Evolutionary conservation across 805 yeast genomes (phyloP).

Genomic region (Blastobotrys parvus): DNA sequence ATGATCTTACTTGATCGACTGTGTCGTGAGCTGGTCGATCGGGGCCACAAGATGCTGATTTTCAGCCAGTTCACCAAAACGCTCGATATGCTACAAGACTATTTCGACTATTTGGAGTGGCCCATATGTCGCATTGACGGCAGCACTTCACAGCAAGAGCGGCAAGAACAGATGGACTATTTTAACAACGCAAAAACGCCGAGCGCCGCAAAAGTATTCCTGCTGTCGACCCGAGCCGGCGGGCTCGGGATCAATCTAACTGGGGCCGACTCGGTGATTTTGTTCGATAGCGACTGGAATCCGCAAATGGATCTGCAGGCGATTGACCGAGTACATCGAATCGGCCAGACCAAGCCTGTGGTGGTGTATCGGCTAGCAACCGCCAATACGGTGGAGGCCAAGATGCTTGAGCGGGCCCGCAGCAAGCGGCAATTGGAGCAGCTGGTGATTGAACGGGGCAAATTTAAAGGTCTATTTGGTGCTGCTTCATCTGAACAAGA

Average conservation of each 20-base stretch:
- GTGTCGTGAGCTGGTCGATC: constrained; percentile 38
- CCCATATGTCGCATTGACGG: constrained; percentile 68
- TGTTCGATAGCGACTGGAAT: constrained; percentile 94
- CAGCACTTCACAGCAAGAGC: constrained; percentile 49
- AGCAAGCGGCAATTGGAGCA: constrained; percentile 72
- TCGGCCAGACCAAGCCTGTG: constrained; percentile 84
- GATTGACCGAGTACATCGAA: constrained; percentile 89
- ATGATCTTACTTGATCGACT: constrained; percentile 61
- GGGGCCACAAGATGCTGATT: constrained; percentile 63
- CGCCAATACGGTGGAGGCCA: constrained; percentile 74
- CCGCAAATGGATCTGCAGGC: constrained; percentile 97
- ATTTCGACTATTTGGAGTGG: constrained; percentile 45
- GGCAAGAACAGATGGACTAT: constrained; percentile 52
- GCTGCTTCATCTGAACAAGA: constrained; percentile 1
- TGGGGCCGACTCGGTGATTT: constrained; percentile 80
- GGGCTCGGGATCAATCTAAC: constrained; percentile 85
- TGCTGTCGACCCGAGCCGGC: constrained; percentile 88
- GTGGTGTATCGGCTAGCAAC: constrained; percentile 71
- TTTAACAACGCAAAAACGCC: constrained; percentile 38
- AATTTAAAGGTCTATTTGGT: constrained; percentile 24
- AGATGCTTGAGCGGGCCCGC: constrained; percentile 68
- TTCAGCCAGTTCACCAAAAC: constrained; percentile 81
- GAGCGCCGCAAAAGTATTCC: constrained; percentile 42
- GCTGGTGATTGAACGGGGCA: constrained; percentile 61
- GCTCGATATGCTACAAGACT: constrained; percentile 75